Evolutionary conservation across 2,329 filamentous ascomycete species (phyloP).

Genomic region (Drechslerella coelobrocha): DNA sequence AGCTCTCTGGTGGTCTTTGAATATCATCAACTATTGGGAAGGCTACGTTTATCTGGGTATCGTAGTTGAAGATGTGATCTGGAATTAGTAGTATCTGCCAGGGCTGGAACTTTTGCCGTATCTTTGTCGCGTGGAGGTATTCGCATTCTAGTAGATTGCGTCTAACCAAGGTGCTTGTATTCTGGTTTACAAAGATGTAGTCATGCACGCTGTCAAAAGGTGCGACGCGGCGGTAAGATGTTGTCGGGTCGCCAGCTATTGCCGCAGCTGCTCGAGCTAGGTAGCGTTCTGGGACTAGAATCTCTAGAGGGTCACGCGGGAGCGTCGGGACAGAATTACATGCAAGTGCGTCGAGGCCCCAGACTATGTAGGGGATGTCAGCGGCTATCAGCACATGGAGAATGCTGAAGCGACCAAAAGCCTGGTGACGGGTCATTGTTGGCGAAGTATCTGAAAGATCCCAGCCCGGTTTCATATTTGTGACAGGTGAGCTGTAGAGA

Average conservation of each 20-base stretch:
- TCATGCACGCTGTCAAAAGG: constrained; percentile 18
- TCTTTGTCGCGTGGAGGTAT: constrained; percentile 6
- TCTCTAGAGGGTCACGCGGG: constrained; percentile 26
- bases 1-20: not conserved
- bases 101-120: constrained; percentile 14
- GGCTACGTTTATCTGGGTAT: not conserved
- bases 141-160: constrained; percentile 4
- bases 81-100: constrained; percentile 43
- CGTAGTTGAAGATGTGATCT: constrained; percentile 25
- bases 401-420: constrained; percentile 14
- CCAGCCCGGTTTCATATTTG: constrained; percentile 2
- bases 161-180: constrained; percentile 9
- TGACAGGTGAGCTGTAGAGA: not conserved
- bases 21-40: not conserved
- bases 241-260: constrained; percentile 8
- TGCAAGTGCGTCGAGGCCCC: constrained; percentile 33
- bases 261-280: constrained; percentile 9
- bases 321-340: constrained; percentile 27
- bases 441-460: constrained; percentile 5
- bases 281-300: constrained; percentile 25
- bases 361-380: constrained; percentile 28
- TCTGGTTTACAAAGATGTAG: constrained; percentile 23
- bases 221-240: constrained; percentile 17
- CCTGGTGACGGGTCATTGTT: constrained; percentile 15
- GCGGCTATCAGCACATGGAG: not conserved